These are phyloP conservation scores for Exophiala calicioides DNA, from an alignment of 2,329 filamentous ascomycete genomes.

Conservation along the genomic window DNA sequence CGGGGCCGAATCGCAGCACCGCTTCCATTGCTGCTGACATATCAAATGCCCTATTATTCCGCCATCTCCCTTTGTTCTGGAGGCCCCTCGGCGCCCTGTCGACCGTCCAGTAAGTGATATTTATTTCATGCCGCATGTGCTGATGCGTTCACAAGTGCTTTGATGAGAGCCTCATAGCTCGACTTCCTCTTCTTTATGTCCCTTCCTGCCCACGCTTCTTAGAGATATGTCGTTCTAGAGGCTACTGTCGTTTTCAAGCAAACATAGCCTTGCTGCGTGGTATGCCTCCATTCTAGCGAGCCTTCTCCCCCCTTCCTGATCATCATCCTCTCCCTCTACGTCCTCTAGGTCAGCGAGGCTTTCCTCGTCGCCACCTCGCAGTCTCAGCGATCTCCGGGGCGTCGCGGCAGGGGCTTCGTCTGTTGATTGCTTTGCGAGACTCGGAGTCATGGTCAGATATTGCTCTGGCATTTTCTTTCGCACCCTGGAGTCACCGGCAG, in stretches of 20 bases:
- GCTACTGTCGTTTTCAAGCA: slow-evolving; percentile 19
- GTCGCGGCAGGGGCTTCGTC: background rate
- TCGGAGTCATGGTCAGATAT: no score
- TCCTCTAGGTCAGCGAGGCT: background rate
- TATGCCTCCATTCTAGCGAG: slow-evolving; percentile 24
- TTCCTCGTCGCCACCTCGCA: background rate
- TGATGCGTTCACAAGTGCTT: background rate
- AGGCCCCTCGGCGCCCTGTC: no score
- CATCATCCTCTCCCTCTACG: no score
- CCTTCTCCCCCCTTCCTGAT: slow-evolving; percentile 4
- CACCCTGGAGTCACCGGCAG: no score
- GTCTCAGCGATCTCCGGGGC: background rate
- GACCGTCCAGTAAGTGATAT: no score
- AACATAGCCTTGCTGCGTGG: slow-evolving; percentile 21
- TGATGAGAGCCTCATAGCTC: slow-evolving; percentile 14
- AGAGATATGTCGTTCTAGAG: slow-evolving; percentile 25
- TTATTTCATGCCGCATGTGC: background rate
- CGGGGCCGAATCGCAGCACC: no score
- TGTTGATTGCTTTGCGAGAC: background rate
- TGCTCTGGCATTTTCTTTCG: no score
- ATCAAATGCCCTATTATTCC: no score
- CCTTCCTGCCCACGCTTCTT: slow-evolving; percentile 23
- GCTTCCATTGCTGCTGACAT: no score
- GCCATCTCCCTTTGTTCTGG: no score
- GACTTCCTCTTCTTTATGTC: slow-evolving; percentile 23